Conservation (phyloP, 2,329 filamentous ascomycete species). For the Setomelanomma holmii region DNA sequence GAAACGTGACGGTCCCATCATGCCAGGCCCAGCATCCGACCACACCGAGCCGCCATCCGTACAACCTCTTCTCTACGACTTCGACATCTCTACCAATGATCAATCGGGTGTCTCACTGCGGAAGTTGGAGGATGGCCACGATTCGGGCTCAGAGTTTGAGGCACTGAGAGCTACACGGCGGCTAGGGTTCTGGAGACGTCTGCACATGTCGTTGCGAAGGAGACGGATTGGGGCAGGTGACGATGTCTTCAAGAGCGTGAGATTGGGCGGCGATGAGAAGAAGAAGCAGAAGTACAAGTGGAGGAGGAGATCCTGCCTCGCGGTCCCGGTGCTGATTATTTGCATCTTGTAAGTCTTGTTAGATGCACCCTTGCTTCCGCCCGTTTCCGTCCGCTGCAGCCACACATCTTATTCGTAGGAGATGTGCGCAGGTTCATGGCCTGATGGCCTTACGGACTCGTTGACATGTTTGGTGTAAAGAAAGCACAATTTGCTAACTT, state of each 20-base stretch:
- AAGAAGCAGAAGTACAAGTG: constrained; percentile 22
- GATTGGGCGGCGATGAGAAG: constrained; percentile 26
- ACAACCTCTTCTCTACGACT: constrained; percentile 31
- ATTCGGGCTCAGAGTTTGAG: constrained; percentile 21
- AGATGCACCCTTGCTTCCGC: constrained; percentile 16
- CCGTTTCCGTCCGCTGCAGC: constrained; percentile 9
- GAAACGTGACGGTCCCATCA: background rate
- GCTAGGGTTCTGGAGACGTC: constrained; percentile 31
- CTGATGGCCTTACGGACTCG: background rate
- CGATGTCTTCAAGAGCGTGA: constrained; percentile 17
- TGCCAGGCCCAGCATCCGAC: constrained; percentile 22
- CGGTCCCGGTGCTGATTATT: constrained; percentile 28
- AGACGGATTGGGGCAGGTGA: constrained; percentile 27
- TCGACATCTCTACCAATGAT: constrained; percentile 20
- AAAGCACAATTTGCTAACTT: constrained; percentile 16
- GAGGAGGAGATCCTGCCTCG: constrained; percentile 28
- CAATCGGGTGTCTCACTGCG: constrained; percentile 24
- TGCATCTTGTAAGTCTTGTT: constrained; percentile 43
- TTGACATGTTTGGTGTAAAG: background rate
- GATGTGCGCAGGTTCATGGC: constrained; percentile 2
- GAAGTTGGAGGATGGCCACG: constrained; percentile 34
- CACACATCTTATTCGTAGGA: constrained; percentile 7
- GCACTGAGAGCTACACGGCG: constrained; percentile 10
- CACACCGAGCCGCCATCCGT: constrained; percentile 20
- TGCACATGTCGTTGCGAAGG: constrained; percentile 38